Evolutionary conservation across 176 grass and related monocot species (phyloP), one percentile per base, ranked within the genome.

Genomic region (Pharus latifolius): DNA sequence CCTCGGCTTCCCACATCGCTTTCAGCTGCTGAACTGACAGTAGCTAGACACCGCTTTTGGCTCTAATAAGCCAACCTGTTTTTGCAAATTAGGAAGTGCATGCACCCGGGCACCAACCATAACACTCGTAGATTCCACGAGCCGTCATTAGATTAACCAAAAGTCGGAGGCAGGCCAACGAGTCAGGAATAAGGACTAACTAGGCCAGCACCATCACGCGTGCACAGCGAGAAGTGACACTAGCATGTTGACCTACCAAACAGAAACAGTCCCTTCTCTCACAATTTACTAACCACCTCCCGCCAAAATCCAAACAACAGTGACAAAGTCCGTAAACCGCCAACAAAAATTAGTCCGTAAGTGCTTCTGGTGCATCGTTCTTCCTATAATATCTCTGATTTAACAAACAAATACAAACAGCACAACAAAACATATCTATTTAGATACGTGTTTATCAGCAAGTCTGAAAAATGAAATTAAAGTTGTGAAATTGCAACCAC

Each of bases 171-270:
- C 60, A 73, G 29, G 51, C 76, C 29, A 74, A 53, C 45, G 51
- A 68, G 46, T 17, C 34, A 83, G 35, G 61, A 43, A 6, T 7
- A 23, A n/a, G n/a, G n/a, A 13, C 42, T 42, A 52, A 29, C 13
- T 10, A 27, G 45, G 5, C 62, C 53, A 16, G 53, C 48, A 11
- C 66, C 73, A 23, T 70, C 56, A 56, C 17, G 63, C 37, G 51
- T 57, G 42, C 65, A 38, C 57, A 25, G 54, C 49, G 46, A 61
- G 28, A 55, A 55, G 30, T 54, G 29, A 37, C 76, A 70, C 69
- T 7, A 60, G 51, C 63, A 29, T 49, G 60, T 51, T n/a, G 83
- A 85, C 56, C 77, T 16, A 85, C 83, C 77, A 44, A 75, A 61
- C 73, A 69, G 25, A 38, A n/a, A 29, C 44, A 35, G 65, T 37